phyloP scores from a whole-genome alignment of 2,329 filamentous ascomycete genomes.

The Phialocephala subalpina region DNA sequence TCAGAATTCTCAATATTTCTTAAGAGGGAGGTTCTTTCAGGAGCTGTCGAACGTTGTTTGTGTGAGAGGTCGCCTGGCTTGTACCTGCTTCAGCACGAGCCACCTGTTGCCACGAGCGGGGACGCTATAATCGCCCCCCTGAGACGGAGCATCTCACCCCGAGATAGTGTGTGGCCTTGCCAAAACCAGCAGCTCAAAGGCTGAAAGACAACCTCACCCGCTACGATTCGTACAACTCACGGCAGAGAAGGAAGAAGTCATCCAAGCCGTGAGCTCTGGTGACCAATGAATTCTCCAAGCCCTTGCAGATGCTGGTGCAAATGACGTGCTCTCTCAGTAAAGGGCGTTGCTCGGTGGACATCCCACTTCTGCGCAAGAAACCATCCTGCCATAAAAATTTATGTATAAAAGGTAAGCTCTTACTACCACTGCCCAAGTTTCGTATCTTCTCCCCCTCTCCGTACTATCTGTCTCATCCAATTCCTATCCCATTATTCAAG shows the following conservation, averaged over 20 bases:
- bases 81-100: not conserved
- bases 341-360: not conserved
- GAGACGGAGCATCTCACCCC: not conserved
- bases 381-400: constrained; percentile 19
- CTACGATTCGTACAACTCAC: not conserved
- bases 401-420: not conserved
- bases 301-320: not conserved
- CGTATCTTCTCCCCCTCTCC: not conserved
- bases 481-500: not conserved
- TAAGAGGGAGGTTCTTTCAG: not conserved
- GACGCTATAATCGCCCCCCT: not conserved
- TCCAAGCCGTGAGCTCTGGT: not conserved
- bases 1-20: not conserved
- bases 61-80: not conserved
- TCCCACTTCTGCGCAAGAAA: constrained; percentile 3
- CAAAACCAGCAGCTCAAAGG: not conserved
- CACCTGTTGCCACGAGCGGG: not conserved
- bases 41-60: not conserved
- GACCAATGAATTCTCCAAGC: not conserved
- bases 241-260: not conserved
- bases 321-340: not conserved
- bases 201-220: not conserved
- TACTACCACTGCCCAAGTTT: not conserved
- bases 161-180: not conserved
- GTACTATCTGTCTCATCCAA: not conserved